These are phyloP conservation scores for Naganishia friedmannii DNA, from an alignment of 768 basidiomycete genomes.

Conservation along the genomic window DNA sequence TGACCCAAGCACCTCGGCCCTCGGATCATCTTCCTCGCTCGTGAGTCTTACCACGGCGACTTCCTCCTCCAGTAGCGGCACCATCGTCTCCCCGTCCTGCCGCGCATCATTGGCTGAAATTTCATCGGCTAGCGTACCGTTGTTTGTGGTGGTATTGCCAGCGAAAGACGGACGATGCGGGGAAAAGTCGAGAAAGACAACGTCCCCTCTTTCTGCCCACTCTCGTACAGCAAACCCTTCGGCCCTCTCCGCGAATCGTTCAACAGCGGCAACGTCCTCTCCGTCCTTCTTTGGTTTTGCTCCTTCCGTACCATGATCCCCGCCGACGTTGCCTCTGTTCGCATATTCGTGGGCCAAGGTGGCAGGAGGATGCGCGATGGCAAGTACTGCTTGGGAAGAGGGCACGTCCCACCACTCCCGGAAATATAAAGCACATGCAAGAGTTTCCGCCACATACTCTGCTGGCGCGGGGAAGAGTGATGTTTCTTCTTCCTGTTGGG, in stretches of 20 bases:
- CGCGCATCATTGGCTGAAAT: not conserved
- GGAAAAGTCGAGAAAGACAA: not conserved
- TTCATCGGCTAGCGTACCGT: no score
- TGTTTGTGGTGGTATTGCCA: not conserved
- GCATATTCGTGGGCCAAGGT: no score
- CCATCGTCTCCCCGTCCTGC: not conserved
- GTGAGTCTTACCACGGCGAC: not conserved
- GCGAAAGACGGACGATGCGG: not conserved
- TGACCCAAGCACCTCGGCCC: not conserved
- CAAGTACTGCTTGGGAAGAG: constrained; percentile 4
- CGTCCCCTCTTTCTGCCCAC: constrained; percentile 18
- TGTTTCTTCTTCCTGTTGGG: not conserved
- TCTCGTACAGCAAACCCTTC: constrained; percentile 11
- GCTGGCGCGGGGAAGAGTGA: not conserved
- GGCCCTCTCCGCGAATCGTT: not conserved
- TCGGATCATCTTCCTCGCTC: not conserved
- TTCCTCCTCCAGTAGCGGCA: not conserved
- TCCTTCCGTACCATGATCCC: no score
- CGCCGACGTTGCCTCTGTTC: no score
- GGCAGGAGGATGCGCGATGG: not conserved
- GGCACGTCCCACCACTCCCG: constrained; percentile 17
- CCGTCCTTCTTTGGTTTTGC: no score
- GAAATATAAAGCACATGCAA: constrained; percentile 11
- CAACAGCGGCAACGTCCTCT: no score
- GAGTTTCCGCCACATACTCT: not conserved